These are phyloP conservation scores for Crithidia sp. DNA, from an alignment of 208 protist species.

Conservation along the genomic window DNA sequence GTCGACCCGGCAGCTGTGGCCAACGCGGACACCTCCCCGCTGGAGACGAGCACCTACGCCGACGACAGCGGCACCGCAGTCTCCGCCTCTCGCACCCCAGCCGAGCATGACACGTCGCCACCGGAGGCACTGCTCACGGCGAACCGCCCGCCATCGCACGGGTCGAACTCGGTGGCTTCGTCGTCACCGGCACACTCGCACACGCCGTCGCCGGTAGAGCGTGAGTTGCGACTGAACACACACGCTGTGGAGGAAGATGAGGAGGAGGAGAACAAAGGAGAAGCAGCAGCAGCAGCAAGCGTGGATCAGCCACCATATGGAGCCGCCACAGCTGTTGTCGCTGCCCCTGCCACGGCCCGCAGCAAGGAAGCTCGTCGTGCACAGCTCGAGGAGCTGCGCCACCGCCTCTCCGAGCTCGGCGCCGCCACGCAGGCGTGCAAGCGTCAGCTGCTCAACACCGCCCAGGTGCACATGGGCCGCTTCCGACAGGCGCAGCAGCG, in stretches of 20 bases:
- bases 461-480: conserved; percentile 34
- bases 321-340: neutral
- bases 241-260: neutral
- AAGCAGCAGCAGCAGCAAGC: neutral
- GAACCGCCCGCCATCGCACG: conserved; percentile 9
- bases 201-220: conserved; percentile 6
- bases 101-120: conserved; percentile 13
- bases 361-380: conserved; percentile 7
- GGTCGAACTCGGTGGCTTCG: conserved; percentile 13
- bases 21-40: neutral
- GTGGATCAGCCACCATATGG: neutral
- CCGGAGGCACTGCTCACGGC: conserved; percentile 7
- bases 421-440: conserved; percentile 10
- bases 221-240: neutral
- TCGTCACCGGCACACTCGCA: conserved; percentile 2
- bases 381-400: conserved; percentile 30
- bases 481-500: conserved; percentile 57
- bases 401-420: conserved; percentile 29
- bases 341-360: neutral
- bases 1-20: neutral
- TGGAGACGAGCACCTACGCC: neutral
- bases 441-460: conserved; percentile 31
- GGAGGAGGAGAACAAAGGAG: neutral
- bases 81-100: conserved; percentile 8
- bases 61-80: neutral